Percentiles rank a stretch among this genome's conserved stretches.
Evolutionary conservation across 2,329 filamentous ascomycete species (phyloP).

Genomic region (Alternaria sp.): DNA sequence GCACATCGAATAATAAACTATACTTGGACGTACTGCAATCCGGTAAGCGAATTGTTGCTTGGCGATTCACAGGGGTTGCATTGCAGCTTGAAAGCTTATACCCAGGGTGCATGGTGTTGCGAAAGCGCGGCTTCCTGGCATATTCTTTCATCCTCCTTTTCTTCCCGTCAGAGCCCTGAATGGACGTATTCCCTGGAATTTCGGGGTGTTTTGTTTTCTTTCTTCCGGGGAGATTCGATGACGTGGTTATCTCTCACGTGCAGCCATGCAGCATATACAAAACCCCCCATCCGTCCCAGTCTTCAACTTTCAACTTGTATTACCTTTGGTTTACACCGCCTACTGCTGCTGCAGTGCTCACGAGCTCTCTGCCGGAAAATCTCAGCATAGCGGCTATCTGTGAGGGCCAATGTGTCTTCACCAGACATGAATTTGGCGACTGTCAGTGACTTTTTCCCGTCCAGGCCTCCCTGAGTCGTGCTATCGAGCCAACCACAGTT

Average conservation of each 20-base stretch:
- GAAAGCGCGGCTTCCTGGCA: not conserved
- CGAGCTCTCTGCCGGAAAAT: not conserved
- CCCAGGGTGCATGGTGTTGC: not conserved
- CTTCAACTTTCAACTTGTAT: not conserved
- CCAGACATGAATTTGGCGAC: not conserved
- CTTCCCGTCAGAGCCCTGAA: not conserved
- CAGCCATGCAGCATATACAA: not conserved
- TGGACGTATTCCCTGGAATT: not conserved
- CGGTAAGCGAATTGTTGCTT: not conserved
- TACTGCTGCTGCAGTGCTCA: not conserved
- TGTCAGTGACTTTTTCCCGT: constrained; percentile 5
- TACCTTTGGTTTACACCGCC: not conserved
- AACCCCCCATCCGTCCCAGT: not conserved
- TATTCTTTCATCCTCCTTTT: not conserved
- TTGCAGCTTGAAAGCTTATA: not conserved
- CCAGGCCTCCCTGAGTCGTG: not conserved
- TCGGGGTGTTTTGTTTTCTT: not conserved
- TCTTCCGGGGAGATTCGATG: not conserved
- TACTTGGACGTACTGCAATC: not conserved
- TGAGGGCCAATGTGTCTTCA: constrained; percentile 6
- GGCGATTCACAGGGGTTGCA: constrained; percentile 4
- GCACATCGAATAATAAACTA: not conserved
- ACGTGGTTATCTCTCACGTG: not conserved
- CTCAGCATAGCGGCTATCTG: constrained; percentile 3
- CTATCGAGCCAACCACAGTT: constrained; percentile 6